Evolutionary conservation across 2,329 filamentous ascomycete genomes (phyloP), one percentile per base, ranked within the genome.

Genomic region (Beauveria bassiana): DNA sequence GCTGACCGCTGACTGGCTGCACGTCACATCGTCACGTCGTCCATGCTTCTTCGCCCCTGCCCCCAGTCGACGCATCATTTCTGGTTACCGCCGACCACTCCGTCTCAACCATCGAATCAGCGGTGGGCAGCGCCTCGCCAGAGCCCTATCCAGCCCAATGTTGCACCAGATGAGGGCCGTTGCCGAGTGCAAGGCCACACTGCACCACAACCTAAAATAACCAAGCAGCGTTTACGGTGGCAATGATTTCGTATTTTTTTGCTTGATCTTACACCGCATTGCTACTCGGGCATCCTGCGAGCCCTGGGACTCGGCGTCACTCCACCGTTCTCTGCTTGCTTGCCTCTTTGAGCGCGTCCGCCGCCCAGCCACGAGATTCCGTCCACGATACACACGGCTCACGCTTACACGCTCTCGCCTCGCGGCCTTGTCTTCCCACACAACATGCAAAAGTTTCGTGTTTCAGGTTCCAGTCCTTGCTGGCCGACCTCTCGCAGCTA

Each of bases 1-100:
- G 54, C 22, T 51, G 47, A 49, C 28, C 49, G 54, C 47, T 62
- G 61, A 62, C 26, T 62, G 61, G 61, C 56, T 59, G 49, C 50
- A 55, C 42, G 24, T 43, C 61, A 62, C 24, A 12, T 38, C 34
- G 34, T 38, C 34, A 38, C 12, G 34, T 38, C 34, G 34, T 16
- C 34, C 12, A 40, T 8, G 8, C 18, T n/a, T 18, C 26, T 51
- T 31, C 28, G 28, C 20, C 28, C 49, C n/a, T 7, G 4, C 31
- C 20, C 28, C 55, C 49, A n/a, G 47, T 46, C 47, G 31, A 31
- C 16, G 38, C 55, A 43, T 34, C 34, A 28, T 34, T 26, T 55
- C 46, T 46, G 24, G 61, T 59, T 62, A 42, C 55, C 61, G 61
- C 61, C 55, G 55, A 24, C 61, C 55, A 53, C 9, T 59, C 20